A percentile compares a stretch with the other conserved stretches of the same genome.
These are phyloP conservation scores for Zhuliangozyma blackwelliae DNA, from an alignment of 1,139 yeast species.

Conservation along the genomic window DNA sequence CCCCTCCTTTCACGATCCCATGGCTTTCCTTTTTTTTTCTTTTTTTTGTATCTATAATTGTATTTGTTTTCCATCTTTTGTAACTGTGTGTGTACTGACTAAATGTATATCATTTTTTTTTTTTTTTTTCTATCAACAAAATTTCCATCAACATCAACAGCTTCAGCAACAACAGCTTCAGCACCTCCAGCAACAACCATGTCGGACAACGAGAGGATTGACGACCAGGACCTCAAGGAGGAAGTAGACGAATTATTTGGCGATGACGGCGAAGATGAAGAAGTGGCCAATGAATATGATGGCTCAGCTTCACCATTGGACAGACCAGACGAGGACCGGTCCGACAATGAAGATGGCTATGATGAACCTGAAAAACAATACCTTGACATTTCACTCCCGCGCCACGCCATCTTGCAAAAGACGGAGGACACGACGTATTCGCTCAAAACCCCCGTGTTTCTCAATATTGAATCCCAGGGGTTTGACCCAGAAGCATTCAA, in stretches of 20 bases:
- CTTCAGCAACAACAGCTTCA: not conserved
- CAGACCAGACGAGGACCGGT: constrained; percentile 19
- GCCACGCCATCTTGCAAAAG: constrained; percentile 59
- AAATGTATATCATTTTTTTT: not conserved
- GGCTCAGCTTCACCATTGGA: constrained; percentile 14
- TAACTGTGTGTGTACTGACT: too few relatives aligned
- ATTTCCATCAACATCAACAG: not conserved
- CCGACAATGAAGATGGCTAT: constrained; percentile 9
- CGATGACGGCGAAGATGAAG: constrained; percentile 22
- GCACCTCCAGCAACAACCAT: constrained; percentile 1
- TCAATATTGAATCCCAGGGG: constrained; percentile 80
- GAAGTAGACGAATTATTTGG: constrained; percentile 49
- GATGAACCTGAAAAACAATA: constrained; percentile 14
- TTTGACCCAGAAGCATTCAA: constrained; percentile 75
- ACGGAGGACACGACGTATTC: constrained; percentile 44
- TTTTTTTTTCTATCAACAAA: too few relatives aligned
- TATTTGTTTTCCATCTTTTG: not conserved
- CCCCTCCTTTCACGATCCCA: too few relatives aligned
- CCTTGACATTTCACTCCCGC: constrained; percentile 64
- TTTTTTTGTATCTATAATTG: too few relatives aligned
- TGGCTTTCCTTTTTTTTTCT: too few relatives aligned
- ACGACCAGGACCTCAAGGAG: constrained; percentile 13
- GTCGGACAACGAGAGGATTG: constrained; percentile 9
- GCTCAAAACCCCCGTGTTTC: constrained; percentile 75
- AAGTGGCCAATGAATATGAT: constrained; percentile 10